Base-by-base conservation (phyloP, 305 asterid genomes). In the Fraxinus angustifolia region DNA sequence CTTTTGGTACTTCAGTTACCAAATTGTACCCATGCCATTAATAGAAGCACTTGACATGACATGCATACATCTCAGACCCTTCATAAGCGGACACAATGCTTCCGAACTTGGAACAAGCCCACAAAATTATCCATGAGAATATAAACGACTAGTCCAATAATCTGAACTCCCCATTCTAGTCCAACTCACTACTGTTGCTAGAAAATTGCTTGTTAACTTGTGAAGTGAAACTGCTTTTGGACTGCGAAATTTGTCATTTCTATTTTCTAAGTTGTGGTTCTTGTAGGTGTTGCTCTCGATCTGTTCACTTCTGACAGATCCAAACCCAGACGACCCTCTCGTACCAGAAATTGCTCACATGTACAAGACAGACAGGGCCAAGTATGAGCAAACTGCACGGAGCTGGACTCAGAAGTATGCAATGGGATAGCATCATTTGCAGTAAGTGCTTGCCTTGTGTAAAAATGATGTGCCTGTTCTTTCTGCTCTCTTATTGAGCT, bases 371-470 rank as follows among this genome's bases (percentile, higher is more conserved):
- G 94, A 92, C 85, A 82, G 84, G 86, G 73, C 88, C 73, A 92
- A 92, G 85, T 92, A 92, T 65, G 97, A 92, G 91, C 89, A 87
- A 74, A 92, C 97, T 12, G 94, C 97, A 17, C 84, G 94, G 88
- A 89, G 93, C 92, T 92, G 97, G 94, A 88, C 97, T 33, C 94
- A 90, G 87, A 92, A 92, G 86, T 90, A 92, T 36, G 93, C 97
- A 0, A 92, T 92, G 97, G 96, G 96, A 81, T 92, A 80, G 83
- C 30, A 12, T 35, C 33, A 11, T 73, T 53, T 45, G 16, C 4
- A 14, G 35, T 26, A 3, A 60, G 62, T 38, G 48, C 48, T 38
- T 38, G 21, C 21, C 17, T 14, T 53, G 17, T 56, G 23, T 16
- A 17, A 56, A 56, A n/a, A 56, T 16, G 23, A 56, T 4, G 65